Evolutionary conservation across 352 stramenopile species (phyloP).

Genomic region (Blastocystis sp.): DNA sequence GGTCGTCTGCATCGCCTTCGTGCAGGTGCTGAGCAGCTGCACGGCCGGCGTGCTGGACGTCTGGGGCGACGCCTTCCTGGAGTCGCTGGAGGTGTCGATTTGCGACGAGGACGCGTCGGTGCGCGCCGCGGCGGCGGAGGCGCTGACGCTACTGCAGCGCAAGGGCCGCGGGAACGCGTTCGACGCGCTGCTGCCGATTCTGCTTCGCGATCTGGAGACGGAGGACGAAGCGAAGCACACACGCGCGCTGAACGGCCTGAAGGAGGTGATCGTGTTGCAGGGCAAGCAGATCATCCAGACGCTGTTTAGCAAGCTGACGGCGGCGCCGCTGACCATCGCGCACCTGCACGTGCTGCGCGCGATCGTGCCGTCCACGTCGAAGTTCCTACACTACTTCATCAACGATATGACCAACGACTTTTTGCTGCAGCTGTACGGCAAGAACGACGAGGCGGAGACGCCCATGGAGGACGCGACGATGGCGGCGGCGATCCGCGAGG

Average conservation of each 20-base stretch:
- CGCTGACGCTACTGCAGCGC: conserved; percentile 93
- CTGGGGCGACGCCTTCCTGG: conserved; percentile 91
- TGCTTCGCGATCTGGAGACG: conserved; percentile 88
- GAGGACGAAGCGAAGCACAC: conserved; percentile 75
- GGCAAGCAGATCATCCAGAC: conserved; percentile 91
- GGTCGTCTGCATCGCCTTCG: conserved; percentile 90
- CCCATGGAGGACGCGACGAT: conserved; percentile 73
- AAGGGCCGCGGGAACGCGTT: conserved; percentile 89
- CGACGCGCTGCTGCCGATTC: conserved; percentile 91
- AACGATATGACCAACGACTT: conserved; percentile 78
- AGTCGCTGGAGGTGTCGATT: conserved; percentile 92
- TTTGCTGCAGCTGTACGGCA: conserved; percentile 80
- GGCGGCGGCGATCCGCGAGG: conserved; percentile 75
- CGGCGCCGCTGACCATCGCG: conserved; percentile 81
- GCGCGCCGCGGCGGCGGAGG: conserved; percentile 86
- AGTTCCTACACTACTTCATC: conserved; percentile 91
- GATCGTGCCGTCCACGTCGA: conserved; percentile 86
- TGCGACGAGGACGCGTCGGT: conserved; percentile 87
- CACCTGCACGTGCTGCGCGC: conserved; percentile 85
- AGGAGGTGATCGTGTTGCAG: conserved; percentile 92
- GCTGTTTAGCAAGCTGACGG: conserved; percentile 89
- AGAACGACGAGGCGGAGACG: conserved; percentile 75
- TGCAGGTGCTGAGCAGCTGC: conserved; percentile 90
- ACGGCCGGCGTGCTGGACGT: conserved; percentile 91
- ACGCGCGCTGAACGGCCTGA: conserved; percentile 90